A percentile compares a stretch with the other conserved stretches of the same genome.
Conservation (phyloP, 2,329 filamentous ascomycete species). For the Penicillium sp. region DNA sequence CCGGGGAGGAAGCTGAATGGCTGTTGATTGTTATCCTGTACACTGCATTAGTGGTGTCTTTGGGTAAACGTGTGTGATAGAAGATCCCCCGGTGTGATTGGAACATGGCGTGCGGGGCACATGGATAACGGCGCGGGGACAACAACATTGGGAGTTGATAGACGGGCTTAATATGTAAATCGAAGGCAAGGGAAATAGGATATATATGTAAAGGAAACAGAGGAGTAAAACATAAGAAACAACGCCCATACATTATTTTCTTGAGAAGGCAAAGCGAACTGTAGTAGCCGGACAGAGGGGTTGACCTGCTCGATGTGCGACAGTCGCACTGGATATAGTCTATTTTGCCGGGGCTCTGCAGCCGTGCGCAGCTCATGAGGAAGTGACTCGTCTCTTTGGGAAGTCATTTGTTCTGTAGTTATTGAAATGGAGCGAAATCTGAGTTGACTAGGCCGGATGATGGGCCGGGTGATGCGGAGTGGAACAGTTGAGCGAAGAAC, state of each 20-base stretch:
- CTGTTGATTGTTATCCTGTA: constrained; percentile 25
- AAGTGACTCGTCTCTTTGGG: constrained; percentile 33
- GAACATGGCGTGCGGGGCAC: background rate
- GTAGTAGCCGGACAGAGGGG: constrained; percentile 64
- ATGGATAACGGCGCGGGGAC: background rate
- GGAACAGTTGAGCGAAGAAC: constrained; percentile 1
- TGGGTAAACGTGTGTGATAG: background rate
- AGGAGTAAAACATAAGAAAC: background rate
- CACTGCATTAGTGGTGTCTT: background rate
- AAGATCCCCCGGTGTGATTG: background rate
- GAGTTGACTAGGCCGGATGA: background rate
- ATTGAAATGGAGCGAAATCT: constrained; percentile 1
- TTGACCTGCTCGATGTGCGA: constrained; percentile 63
- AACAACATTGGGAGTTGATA: background rate
- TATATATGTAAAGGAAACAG: background rate
- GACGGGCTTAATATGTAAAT: background rate
- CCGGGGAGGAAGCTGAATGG: constrained; percentile 67
- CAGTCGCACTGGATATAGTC: constrained; percentile 62
- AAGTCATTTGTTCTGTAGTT: constrained; percentile 24
- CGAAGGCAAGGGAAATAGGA: background rate
- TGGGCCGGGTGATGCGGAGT: background rate
- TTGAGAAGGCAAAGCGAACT: constrained; percentile 56
- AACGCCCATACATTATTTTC: constrained; percentile 46
- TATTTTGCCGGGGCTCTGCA: constrained; percentile 65
- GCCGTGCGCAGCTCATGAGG: constrained; percentile 71